Base-by-base conservation (phyloP, 2,329 filamentous ascomycete species). In the Hymenoscyphus repandus region DNA sequence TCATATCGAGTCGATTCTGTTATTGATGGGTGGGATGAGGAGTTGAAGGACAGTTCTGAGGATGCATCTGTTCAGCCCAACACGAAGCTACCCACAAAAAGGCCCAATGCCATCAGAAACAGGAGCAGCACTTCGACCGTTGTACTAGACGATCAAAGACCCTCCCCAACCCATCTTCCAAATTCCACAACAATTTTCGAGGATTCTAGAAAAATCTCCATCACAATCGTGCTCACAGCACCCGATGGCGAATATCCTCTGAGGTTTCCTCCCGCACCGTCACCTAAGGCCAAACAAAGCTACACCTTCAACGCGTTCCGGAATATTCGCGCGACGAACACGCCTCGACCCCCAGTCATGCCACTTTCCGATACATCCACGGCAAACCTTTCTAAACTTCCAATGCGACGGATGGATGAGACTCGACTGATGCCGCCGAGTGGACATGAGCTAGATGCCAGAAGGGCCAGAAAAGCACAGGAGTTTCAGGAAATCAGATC, bases 151-250 rank as follows among this genome's bases (percentile, higher is more conserved):
- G n/a, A 44, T 27, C 42, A 32, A 5, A 15, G 18, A 34, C 30
- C 15, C n/a, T 30, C 13, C n/a, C 3, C 37, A 45, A 13, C 38
- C 39, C 9, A 30, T 39, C 36, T 39, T 6, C 31, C 48, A 32
- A 38, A 38, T 11, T 50, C 47, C 12, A 49, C 49, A 7, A 54
- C 51, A 5, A 50, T 53, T 5, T 51, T 55, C 32, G 38, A 53
- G 13, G 49, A 49, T 9, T 45, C 53, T 17, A 31, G 44, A 6
- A 50, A 36, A 10, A 47, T 41, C 2, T 50, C 59, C 7, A 51
- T 63, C 17, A 58, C 49, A 17, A 62, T 63, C 30, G 54, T 60
- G n/a, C 49, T 62, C 37, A 62, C 60, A 13, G 55, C 58, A 20
- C 59, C 60, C 10, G 50, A 53, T 9, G 49, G 53, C 17, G 41